Evolutionary conservation across 495 filamentous ascomycete species (phyloP).

Genomic region (Cercophora samala): DNA sequence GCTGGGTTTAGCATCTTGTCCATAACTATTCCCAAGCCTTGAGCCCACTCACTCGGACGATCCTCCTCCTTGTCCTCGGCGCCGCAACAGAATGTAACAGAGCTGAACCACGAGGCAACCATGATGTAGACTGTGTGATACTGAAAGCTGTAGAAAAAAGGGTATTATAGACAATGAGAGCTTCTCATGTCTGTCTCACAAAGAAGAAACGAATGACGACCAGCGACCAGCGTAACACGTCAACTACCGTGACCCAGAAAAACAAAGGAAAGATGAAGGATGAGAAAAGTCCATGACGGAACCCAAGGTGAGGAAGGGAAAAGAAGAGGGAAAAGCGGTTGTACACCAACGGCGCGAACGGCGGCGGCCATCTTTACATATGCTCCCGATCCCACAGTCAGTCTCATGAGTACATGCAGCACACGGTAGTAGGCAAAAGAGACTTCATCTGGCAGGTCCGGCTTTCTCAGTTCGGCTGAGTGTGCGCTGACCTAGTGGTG

Average conservation of each 20-base stretch:
- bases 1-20: neutral
- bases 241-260: constrained; percentile 14
- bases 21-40: constrained; percentile 2
- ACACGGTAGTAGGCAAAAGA: neutral
- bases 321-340: constrained; percentile 1
- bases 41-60: constrained; percentile 28
- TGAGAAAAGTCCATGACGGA: constrained; percentile 14
- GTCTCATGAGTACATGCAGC: neutral
- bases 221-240: constrained; percentile 23
- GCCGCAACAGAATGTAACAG: constrained; percentile 40
- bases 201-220: constrained; percentile 33
- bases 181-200: constrained; percentile 13
- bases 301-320: constrained; percentile 6
- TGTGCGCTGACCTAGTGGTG: constrained; percentile 25
- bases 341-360: constrained; percentile 11
- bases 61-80: constrained; percentile 33
- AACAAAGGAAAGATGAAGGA: constrained; percentile 19
- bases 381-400: neutral
- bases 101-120: constrained; percentile 42
- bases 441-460: constrained; percentile 6
- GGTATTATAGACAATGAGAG: constrained; percentile 17
- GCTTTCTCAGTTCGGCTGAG: constrained; percentile 21
- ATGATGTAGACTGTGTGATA: constrained; percentile 40
- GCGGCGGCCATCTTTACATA: constrained; percentile 25
- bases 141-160: neutral